Base-by-base conservation (phyloP, 164 flowering plant species). In the Kalanchoe fedtschenkoi region DNA sequence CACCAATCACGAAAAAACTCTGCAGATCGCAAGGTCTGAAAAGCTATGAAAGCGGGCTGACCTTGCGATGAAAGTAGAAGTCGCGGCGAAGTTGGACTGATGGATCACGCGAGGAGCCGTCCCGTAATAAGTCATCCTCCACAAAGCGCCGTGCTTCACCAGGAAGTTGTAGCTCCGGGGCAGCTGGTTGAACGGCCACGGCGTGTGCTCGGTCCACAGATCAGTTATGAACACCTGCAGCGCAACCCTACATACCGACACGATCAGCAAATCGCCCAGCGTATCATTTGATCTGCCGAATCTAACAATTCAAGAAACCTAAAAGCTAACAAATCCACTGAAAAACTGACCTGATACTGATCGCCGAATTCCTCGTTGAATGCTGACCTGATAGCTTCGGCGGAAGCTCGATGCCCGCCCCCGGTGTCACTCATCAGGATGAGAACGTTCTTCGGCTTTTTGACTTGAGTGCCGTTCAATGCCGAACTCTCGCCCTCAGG, bases 391-490 rank as follows among this genome's bases (percentile, higher is more conserved):
- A 93, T 93, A 14, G 99, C 99, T 70, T 93, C 99, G 0, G 99
- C 99, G 39, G 97, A 90, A 73, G 99, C 99, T 74, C 99, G 70
- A 66, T 93, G 99, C 43, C 99, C 99, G 21, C 99, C 99, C 43
- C 99, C 99, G 11, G 96, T 93, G 61, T 93, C 99, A 66, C 96
- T 90, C 99, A 93, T 93, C 84, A 93, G 76, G 75, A 93, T 93
- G 59, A 93, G 67, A 32, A 93, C 91, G 61, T 74, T 88, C 44
- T 93, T 93, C 0, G 82, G 76, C 26, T 21, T 66, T 34, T 72
- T 78, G 32, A 61, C 57, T 59, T 53, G 80, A 19, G 70, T 81
- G 24, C 75, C 83, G 71, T 77, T 81, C 73, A 72, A 46, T 11
- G 75, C 68, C 71, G 73, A 19, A 17, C 74, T 83, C 61, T 77